A percentile compares a stretch with the other conserved stretches of the same genome.
phyloP scores from a whole-genome alignment of 2,329 filamentous ascomycete genomes.

The Zelopaecilomyces penicillatus region DNA sequence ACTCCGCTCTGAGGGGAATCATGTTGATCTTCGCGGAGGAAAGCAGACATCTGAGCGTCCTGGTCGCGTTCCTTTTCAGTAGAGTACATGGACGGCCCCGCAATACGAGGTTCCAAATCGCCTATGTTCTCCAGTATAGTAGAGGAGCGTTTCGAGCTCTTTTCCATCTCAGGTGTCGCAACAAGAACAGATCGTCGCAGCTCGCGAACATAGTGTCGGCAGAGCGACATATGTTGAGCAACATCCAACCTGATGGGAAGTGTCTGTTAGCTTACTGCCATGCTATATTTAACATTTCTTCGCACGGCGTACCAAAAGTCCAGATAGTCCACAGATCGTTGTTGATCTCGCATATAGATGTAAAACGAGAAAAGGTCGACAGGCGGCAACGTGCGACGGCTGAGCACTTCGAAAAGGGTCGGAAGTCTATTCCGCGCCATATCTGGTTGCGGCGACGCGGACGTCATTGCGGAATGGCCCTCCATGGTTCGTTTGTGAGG shows the following conservation, averaged over 20 bases:
- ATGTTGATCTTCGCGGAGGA: conserved; percentile 62
- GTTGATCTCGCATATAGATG: conserved; percentile 99
- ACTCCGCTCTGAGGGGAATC: conserved; percentile 47
- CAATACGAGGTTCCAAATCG: conserved; percentile 53
- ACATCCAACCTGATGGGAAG: conserved; percentile 78
- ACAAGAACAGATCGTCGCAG: conserved; percentile 87
- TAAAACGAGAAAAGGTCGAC: conserved; percentile 99
- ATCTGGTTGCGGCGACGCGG: conserved; percentile 50
- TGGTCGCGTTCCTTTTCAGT: conserved; percentile 67
- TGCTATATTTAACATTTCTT: background rate
- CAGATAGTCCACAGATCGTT: conserved; percentile 93
- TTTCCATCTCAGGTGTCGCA: conserved; percentile 84
- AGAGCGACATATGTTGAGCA: conserved; percentile 96
- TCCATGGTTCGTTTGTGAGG: conserved; percentile 12
- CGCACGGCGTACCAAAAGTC: conserved; percentile 76
- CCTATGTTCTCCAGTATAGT: conserved; percentile 65
- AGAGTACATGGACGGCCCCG: conserved; percentile 53
- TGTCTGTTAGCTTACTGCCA: conserved; percentile 6
- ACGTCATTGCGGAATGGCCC: conserved; percentile 19
- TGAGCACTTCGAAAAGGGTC: conserved; percentile 91
- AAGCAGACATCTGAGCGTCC: conserved; percentile 86
- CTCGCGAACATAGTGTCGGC: conserved; percentile 93
- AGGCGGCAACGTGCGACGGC: conserved; percentile 84
- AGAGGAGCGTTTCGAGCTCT: conserved; percentile 77
- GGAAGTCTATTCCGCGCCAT: conserved; percentile 74